phyloP scores from a whole-genome alignment of 2,329 filamentous ascomycete genomes.

The Epichloe aotearoae region DNA sequence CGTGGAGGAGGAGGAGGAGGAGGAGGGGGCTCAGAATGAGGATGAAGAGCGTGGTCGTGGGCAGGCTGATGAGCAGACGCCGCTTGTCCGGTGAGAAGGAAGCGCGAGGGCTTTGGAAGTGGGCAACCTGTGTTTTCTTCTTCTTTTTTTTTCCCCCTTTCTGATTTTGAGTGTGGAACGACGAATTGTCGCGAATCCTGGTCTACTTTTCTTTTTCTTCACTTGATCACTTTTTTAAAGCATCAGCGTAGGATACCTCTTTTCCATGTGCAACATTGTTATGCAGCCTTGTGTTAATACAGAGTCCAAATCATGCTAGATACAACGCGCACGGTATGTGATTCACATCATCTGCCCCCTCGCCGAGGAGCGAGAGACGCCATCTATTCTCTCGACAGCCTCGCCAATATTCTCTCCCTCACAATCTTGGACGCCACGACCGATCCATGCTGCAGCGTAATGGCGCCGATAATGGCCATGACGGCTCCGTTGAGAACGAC shows the following conservation, averaged over 20 bases:
- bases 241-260: background rate
- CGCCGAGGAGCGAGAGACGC: no score
- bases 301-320: slow-evolving; percentile 1
- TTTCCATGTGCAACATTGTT: background rate
- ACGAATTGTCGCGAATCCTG: background rate
- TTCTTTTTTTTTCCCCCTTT: background rate
- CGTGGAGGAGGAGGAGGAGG: slow-evolving; percentile 7
- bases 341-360: background rate
- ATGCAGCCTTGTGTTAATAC: slow-evolving; percentile 5
- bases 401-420: slow-evolving; percentile 57
- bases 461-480: slow-evolving; percentile 75
- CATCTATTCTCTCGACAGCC: slow-evolving; percentile 11
- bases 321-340: slow-evolving; percentile 11
- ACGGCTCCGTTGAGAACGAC: slow-evolving; percentile 64
- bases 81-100: slow-evolving; percentile 14
- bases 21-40: slow-evolving; percentile 3
- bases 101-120: no score
- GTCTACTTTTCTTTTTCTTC: no score
- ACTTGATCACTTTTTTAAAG: no score
- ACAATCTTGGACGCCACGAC: slow-evolving; percentile 62
- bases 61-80: slow-evolving; percentile 19
- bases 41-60: slow-evolving; percentile 8
- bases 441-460: slow-evolving; percentile 79
- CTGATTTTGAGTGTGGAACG: background rate
- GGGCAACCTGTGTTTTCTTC: background rate